These are phyloP conservation scores for Perkinsus marinus DNA, from an alignment of 169 alveolate species.

Conservation along the genomic window DNA sequence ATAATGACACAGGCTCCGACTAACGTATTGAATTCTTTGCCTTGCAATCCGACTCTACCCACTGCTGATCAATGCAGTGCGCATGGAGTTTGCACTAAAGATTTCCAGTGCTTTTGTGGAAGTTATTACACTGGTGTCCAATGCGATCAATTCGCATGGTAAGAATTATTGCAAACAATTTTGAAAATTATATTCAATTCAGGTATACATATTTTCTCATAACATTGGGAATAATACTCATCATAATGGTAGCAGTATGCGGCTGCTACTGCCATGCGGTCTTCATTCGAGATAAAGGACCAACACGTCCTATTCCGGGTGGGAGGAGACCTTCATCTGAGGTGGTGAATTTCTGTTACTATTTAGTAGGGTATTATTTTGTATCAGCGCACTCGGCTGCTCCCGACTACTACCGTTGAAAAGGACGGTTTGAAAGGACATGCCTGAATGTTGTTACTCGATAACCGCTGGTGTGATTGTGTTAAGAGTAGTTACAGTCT, in stretches of 20 bases:
- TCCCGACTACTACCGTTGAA: too few relatives aligned
- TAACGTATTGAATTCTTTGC: background rate
- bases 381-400: too few relatives aligned
- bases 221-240: background rate
- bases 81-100: background rate
- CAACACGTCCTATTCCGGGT: background rate
- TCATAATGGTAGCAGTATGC: background rate
- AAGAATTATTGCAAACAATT: too few relatives aligned
- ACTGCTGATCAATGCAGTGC: background rate
- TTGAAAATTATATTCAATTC: too few relatives aligned
- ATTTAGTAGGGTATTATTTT: too few relatives aligned
- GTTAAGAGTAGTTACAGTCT: too few relatives aligned
- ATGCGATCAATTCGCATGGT: background rate
- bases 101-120: background rate
- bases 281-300: background rate
- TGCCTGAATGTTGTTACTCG: too few relatives aligned
- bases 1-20: too few relatives aligned
- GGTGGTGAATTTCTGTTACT: too few relatives aligned
- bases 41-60: background rate
- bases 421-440: too few relatives aligned
- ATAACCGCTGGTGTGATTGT: too few relatives aligned
- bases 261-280: background rate
- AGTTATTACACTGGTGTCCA: background rate
- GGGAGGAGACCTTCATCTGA: background rate
- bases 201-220: background rate